These are phyloP conservation scores for Chloranthus sessilifolius DNA, from an alignment of 164 flowering plant species.

Conservation along the genomic window DNA sequence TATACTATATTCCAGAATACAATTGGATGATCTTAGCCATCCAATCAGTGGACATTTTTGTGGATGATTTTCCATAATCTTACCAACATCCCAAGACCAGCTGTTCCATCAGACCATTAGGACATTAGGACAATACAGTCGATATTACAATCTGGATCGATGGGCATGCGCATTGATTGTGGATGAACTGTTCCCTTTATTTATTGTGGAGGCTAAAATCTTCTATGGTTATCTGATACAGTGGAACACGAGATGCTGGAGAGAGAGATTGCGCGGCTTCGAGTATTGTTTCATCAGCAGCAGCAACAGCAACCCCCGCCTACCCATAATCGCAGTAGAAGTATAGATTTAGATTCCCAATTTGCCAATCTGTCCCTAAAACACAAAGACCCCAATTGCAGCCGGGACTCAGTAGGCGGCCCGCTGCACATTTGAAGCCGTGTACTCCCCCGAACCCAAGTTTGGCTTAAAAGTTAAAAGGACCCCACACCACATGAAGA, in stretches of 20 bases:
- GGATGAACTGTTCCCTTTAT: no score
- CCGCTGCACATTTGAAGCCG: conserved; percentile 40
- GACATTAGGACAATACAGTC: no score
- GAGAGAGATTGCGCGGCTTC: conserved; percentile 76
- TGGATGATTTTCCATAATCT: no score
- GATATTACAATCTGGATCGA: no score
- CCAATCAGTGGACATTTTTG: no score
- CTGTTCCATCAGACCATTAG: no score
- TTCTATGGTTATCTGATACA: conserved; percentile 34
- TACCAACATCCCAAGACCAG: no score
- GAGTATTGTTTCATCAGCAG: conserved; percentile 43
- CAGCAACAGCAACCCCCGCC: conserved; percentile 39
- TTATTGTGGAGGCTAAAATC: no score
- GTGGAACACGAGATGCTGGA: conserved; percentile 96
- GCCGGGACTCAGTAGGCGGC: conserved; percentile 43
- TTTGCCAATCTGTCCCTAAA: conserved; percentile 71
- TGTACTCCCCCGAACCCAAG: no score
- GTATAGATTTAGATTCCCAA: conserved; percentile 78
- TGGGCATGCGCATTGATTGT: no score
- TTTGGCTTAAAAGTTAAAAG: not conserved
- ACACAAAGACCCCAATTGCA: conserved; percentile 44
- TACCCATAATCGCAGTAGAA: conserved; percentile 54
- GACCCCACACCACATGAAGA: not conserved
- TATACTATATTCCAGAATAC: no score
- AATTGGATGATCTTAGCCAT: no score